Evolutionary conservation across 345 rosid genomes (phyloP).

Genomic region (Lagerstroemia speciosa): DNA sequence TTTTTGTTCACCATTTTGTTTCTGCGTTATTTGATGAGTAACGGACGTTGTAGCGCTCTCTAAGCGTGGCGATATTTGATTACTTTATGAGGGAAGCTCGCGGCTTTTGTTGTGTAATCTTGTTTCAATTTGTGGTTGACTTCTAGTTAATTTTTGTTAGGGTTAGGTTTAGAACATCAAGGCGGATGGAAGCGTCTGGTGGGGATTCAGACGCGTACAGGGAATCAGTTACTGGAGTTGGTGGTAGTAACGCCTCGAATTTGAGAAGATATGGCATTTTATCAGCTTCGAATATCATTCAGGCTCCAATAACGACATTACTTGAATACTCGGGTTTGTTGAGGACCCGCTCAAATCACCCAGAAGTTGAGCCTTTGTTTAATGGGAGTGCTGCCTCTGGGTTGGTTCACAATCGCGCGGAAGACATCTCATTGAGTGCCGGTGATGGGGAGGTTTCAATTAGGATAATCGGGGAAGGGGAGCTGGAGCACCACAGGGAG

Average conservation of each 20-base stretch:
- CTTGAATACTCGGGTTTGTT: slow-evolving; percentile 91
- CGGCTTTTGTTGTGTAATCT: slow-evolving; percentile 12
- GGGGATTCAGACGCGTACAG: slow-evolving; percentile 54
- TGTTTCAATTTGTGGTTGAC: slow-evolving; percentile 9
- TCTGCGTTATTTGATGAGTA: neutral
- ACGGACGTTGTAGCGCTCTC: no score
- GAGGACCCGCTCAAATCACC: slow-evolving; percentile 41
- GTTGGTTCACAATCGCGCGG: slow-evolving; percentile 22
- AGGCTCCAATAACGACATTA: slow-evolving; percentile 79
- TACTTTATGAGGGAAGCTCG: neutral
- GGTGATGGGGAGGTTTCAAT: slow-evolving; percentile 81
- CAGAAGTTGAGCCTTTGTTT: slow-evolving; percentile 47
- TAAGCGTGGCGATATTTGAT: neutral
- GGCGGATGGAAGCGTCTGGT: slow-evolving; percentile 65
- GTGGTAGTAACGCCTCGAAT: slow-evolving; percentile 18
- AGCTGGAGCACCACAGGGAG: slow-evolving; percentile 52
- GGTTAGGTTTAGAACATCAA: slow-evolving; percentile 55
- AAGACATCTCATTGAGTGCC: slow-evolving; percentile 26
- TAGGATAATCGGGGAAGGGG: slow-evolving; percentile 79
- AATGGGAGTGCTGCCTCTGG: slow-evolving; percentile 12
- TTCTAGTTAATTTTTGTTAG: slow-evolving; percentile 4
- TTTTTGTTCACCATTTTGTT: neutral
- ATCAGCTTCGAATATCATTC: slow-evolving; percentile 79
- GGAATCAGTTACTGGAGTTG: slow-evolving; percentile 32
- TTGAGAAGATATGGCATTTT: slow-evolving; percentile 55